Percentiles rank a stretch among this genome's conserved stretches.
Evolutionary conservation across 768 basidiomycete genomes (phyloP).

Genomic region (Kwoniella bestiolae): DNA sequence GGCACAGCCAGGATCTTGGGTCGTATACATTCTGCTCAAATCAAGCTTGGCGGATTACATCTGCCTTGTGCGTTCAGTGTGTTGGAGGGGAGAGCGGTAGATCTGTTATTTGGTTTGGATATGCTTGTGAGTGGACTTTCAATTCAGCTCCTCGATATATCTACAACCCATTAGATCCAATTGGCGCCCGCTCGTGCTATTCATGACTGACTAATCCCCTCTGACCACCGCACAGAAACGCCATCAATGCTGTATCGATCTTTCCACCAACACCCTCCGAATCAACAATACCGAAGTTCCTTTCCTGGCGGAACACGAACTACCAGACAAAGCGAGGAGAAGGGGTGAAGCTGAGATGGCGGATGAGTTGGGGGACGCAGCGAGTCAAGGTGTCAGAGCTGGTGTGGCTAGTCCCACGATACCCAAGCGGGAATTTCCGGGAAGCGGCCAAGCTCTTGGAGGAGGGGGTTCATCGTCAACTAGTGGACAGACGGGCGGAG

Average conservation of each 20-base stretch:
- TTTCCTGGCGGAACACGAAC: constrained; percentile 92
- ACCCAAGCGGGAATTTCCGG: constrained; percentile 7
- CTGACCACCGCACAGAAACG: constrained; percentile 71
- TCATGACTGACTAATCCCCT: too few relatives aligned
- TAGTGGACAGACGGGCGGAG: constrained; percentile 6
- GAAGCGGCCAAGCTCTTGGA: constrained; percentile 3
- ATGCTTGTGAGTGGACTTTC: constrained; percentile 66
- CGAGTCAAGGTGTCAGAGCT: constrained; percentile 31
- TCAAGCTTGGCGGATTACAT: constrained; percentile 80
- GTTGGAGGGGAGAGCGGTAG: constrained; percentile 93
- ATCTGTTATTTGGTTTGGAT: constrained; percentile 96
- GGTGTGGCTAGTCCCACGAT: constrained; percentile 37
- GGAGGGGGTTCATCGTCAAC: constrained; percentile 5
- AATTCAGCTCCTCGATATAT: constrained; percentile 65
- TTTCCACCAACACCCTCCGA: constrained; percentile 83
- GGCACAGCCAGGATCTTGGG: constrained; percentile 94
- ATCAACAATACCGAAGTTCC: constrained; percentile 86
- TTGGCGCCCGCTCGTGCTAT: too few relatives aligned
- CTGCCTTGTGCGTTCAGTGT: constrained; percentile 92
- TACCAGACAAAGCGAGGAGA: constrained; percentile 73
- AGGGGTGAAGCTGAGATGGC: constrained; percentile 53
- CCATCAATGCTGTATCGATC: constrained; percentile 93
- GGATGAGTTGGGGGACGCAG: constrained; percentile 47
- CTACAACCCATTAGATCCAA: too few relatives aligned
- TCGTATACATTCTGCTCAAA: constrained; percentile 87